These are phyloP conservation scores for Lonicera japonica DNA, from an alignment of 129 eudicot genomes.

Conservation along the genomic window DNA sequence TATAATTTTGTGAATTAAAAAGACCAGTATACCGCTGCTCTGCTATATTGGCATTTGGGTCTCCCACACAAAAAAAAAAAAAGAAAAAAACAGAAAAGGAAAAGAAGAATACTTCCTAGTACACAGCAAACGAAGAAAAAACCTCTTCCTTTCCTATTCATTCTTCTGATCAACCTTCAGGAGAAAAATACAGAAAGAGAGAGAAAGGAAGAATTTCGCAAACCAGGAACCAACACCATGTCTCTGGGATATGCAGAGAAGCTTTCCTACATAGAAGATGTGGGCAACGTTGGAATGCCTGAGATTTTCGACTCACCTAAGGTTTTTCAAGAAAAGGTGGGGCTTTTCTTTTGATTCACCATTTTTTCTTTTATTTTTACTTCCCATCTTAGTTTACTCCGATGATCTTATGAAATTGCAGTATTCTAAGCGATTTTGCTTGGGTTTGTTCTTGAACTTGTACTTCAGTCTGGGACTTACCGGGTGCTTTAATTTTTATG, in stretches of 20 bases:
- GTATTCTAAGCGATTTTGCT: not conserved
- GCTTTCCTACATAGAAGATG: slow-evolving; percentile 86
- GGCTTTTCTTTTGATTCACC: not conserved
- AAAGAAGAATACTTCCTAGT: not conserved
- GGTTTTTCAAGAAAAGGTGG: slow-evolving; percentile 63
- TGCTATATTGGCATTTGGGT: too few species aligned
- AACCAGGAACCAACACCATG: slow-evolving; percentile 28
- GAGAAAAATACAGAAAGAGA: slow-evolving; percentile 7
- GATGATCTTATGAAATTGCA: slow-evolving; percentile 12
- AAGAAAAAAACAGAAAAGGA: too few species aligned
- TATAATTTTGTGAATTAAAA: too few species aligned
- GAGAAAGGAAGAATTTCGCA: slow-evolving; percentile 4
- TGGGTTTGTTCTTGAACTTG: slow-evolving; percentile 19
- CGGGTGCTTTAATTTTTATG: not conserved
- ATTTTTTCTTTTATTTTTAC: not conserved
- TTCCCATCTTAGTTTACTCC: not conserved
- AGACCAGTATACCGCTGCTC: too few species aligned
- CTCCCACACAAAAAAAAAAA: too few species aligned
- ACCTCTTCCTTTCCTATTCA: not conserved
- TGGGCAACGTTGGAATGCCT: slow-evolving; percentile 87
- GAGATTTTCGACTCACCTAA: slow-evolving; percentile 72
- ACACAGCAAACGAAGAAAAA: not conserved
- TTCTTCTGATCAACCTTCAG: slow-evolving; percentile 8
- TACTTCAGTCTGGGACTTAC: not conserved
- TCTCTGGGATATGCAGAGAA: slow-evolving; percentile 86